These are phyloP conservation scores for Candida boidinii DNA, from an alignment of 805 yeast species.

Conservation along the genomic window DNA sequence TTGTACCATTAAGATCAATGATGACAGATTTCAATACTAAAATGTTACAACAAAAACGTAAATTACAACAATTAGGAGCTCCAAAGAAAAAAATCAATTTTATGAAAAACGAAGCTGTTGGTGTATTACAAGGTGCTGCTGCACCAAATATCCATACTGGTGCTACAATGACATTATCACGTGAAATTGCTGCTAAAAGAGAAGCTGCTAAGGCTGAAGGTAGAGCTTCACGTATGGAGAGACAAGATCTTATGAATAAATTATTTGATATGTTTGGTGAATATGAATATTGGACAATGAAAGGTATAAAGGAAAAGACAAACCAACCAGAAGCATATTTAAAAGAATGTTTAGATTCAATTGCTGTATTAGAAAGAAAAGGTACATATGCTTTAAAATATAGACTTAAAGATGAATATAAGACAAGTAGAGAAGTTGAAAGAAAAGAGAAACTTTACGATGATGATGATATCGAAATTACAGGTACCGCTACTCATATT, in stretches of 20 bases:
- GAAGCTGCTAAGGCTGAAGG: slow-evolving; percentile 57
- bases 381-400: slow-evolving; percentile 95
- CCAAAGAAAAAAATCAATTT: slow-evolving; percentile 46
- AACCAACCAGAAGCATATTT: slow-evolving; percentile 92
- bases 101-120: slow-evolving; percentile 62
- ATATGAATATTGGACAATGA: slow-evolving; percentile 93
- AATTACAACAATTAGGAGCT: slow-evolving; percentile 18
- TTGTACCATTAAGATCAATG: slow-evolving; percentile 70
- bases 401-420: slow-evolving; percentile 84
- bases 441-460: slow-evolving; percentile 59
- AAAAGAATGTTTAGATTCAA: slow-evolving; percentile 82
- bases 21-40: slow-evolving; percentile 49
- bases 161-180: slow-evolving; percentile 60
- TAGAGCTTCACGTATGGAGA: slow-evolving; percentile 89
- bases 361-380: slow-evolving; percentile 82
- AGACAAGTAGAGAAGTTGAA: slow-evolving; percentile 68
- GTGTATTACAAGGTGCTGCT: slow-evolving; percentile 79
- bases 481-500: no score
- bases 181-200: slow-evolving; percentile 43
- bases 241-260: slow-evolving; percentile 81
- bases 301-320: slow-evolving; percentile 88
- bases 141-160: slow-evolving; percentile 73
- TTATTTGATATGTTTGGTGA: slow-evolving; percentile 87
- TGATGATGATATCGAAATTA: slow-evolving; percentile 22
- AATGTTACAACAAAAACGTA: slow-evolving; percentile 38